Conservation (phyloP, 768 basidiomycete species). For the Xerocomellus chrysenteron region DNA sequence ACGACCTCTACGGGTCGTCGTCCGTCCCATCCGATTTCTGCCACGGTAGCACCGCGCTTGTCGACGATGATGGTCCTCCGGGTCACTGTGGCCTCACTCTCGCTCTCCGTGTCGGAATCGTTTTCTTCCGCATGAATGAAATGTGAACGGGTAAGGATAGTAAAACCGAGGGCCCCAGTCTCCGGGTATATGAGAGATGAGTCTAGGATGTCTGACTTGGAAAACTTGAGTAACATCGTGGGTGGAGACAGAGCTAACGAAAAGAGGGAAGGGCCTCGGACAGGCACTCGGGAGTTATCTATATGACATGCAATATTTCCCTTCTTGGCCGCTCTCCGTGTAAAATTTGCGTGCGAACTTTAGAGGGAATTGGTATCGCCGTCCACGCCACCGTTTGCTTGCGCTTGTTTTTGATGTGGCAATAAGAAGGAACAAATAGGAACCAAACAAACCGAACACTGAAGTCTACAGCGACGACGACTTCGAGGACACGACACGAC, state of each 20-base stretch:
- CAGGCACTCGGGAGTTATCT: no score
- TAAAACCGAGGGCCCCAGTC: slow-evolving; percentile 49
- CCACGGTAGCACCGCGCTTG: slow-evolving; percentile 40
- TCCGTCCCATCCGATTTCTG: slow-evolving; percentile 53
- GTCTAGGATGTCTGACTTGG: slow-evolving; percentile 57
- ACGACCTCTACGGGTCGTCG: slow-evolving; percentile 49
- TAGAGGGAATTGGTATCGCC: neutral
- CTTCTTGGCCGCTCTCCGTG: neutral
- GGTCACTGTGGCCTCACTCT: slow-evolving; percentile 23
- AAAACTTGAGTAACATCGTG: slow-evolving; percentile 58
- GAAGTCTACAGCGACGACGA: slow-evolving; percentile 31
- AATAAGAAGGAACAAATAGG: slow-evolving; percentile 26
- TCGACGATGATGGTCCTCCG: slow-evolving; percentile 48
- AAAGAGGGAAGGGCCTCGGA: neutral
- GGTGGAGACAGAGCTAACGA: neutral
- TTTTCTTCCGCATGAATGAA: slow-evolving; percentile 28
- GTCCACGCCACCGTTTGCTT: slow-evolving; percentile 25
- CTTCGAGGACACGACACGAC: slow-evolving; percentile 26
- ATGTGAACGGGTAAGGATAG: slow-evolving; percentile 45
- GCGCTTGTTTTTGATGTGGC: slow-evolving; percentile 30
- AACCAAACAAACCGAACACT: slow-evolving; percentile 30
- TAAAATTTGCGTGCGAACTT: slow-evolving; percentile 7
- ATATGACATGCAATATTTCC: neutral
- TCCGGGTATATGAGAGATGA: slow-evolving; percentile 51
- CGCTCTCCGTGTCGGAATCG: slow-evolving; percentile 31